Evolutionary conservation across 208 protist genomes (phyloP), one percentile per base, ranked within the genome.

Genomic region (Leishmania aethiopica): DNA sequence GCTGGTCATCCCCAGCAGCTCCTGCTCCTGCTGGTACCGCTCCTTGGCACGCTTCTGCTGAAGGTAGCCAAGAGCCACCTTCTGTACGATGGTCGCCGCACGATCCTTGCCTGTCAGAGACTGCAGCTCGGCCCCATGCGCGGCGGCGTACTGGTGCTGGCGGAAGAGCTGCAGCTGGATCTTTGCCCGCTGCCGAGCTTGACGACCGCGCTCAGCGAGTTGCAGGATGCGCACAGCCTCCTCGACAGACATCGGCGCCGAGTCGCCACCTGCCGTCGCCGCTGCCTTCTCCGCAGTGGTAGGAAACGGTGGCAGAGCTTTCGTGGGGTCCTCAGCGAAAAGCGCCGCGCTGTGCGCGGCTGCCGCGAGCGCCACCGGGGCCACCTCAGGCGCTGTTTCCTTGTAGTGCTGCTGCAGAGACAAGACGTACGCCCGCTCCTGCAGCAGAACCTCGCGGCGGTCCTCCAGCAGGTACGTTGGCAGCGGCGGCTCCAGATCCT

Each of bases 161-260:
- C 82, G 59, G 80, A 94, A 91, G 59, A 98, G 95, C 59, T 91
- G 85, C 51, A 96, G 75, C 85, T 98, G 98, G 80, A 98, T 97
- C 60, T 90, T 89, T n/a, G 97, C 97, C 22, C 96, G 93, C 81
- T 98, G 94, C n/a, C 97, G 92, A 10, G 97, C 98, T 84, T 99
- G 98, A 13, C 98, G 89, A 0, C 96, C 98, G 60, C 98, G 94
- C 88, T 99, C 98, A 83, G 96, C 98, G 6, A 95, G 80, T 86
- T 99, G 98, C 60, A 99, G 87, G 17, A 99, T 78, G 0, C 84
- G 82, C 37, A 99, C 92, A 1, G 98, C 97, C 57, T 97, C 89
- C 47, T 96, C 94, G 15, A 97, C 45, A 19, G 89, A 82, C 87
- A 99, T 93, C 10, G 85, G 45, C 8, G 82, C 80, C 47, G n/a